Conservation (phyloP, 2,329 filamentous ascomycete genomes). For the Fusarium newnesense region DNA sequence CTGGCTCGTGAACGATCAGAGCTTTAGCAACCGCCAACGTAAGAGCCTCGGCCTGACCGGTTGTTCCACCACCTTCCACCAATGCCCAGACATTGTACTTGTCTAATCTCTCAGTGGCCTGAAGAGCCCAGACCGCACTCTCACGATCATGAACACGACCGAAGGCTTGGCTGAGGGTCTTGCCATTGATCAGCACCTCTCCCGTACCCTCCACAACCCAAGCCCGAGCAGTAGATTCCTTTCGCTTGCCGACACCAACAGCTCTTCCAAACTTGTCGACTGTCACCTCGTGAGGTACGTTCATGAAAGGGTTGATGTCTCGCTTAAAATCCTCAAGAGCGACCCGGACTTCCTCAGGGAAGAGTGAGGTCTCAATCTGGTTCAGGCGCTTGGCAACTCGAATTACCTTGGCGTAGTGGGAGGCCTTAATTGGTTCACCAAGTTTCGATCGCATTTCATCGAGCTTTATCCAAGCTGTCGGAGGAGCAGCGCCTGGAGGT, state of each 20-base stretch:
- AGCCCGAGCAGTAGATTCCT: conserved; percentile 85
- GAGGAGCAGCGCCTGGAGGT: conserved; percentile 71
- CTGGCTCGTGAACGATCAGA: conserved; percentile 89
- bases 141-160: conserved; percentile 92
- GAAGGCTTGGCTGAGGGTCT: conserved; percentile 83
- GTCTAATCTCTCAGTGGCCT: conserved; percentile 82
- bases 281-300: conserved; percentile 68
- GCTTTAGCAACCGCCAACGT: conserved; percentile 91
- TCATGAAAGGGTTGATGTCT: conserved; percentile 76
- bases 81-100: conserved; percentile 97
- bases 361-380: conserved; percentile 81
- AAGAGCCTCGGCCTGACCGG: conserved; percentile 94
- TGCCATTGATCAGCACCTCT: conserved; percentile 90
- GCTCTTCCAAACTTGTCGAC: conserved; percentile 84
- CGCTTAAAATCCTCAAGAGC: conserved; percentile 78
- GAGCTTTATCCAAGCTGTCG: conserved; percentile 83
- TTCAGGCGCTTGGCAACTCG: conserved; percentile 82
- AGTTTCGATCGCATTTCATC: conserved; percentile 77
- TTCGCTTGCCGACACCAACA: conserved; percentile 84
- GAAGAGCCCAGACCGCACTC: conserved; percentile 91
- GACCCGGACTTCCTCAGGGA: conserved; percentile 74
- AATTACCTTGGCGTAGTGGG: conserved; percentile 83
- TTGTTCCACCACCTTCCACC: conserved; percentile 87
- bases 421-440: conserved; percentile 77
- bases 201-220: conserved; percentile 94